These are phyloP conservation scores for Sugiyamaella xylanicola DNA, from an alignment of 1,139 yeast species.

Conservation along the genomic window DNA sequence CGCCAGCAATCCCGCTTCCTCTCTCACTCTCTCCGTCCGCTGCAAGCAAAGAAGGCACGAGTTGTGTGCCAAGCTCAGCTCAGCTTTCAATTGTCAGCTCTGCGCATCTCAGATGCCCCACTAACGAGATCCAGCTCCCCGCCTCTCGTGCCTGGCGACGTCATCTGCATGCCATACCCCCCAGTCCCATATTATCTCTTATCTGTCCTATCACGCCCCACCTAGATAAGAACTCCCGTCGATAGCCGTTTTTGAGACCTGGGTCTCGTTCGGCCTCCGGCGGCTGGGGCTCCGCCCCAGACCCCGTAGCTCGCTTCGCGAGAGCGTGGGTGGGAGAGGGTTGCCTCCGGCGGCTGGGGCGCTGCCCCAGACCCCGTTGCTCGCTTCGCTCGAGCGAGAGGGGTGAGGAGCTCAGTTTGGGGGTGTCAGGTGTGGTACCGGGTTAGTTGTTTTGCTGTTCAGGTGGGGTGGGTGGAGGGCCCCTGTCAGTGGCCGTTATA, in stretches of 20 bases:
- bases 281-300: background rate
- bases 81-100: slow-evolving; percentile 1
- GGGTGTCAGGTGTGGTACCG: no score
- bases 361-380: background rate
- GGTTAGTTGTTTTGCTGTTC: no score
- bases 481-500: no score
- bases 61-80: background rate
- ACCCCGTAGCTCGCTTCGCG: background rate
- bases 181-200: background rate
- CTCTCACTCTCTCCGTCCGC: no score
- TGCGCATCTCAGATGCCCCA: background rate
- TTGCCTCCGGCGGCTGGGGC: background rate
- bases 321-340: background rate
- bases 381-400: background rate
- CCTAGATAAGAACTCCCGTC: background rate
- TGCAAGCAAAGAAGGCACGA: no score
- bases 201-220: background rate
- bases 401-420: background rate
- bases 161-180: background rate
- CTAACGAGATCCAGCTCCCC: background rate
- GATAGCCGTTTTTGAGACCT: background rate
- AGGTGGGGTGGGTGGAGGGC: no score
- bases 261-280: background rate
- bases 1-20: background rate
- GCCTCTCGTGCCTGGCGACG: background rate